Conservation (phyloP, 768 basidiomycete genomes). For the Chalciporus chontae region DNA sequence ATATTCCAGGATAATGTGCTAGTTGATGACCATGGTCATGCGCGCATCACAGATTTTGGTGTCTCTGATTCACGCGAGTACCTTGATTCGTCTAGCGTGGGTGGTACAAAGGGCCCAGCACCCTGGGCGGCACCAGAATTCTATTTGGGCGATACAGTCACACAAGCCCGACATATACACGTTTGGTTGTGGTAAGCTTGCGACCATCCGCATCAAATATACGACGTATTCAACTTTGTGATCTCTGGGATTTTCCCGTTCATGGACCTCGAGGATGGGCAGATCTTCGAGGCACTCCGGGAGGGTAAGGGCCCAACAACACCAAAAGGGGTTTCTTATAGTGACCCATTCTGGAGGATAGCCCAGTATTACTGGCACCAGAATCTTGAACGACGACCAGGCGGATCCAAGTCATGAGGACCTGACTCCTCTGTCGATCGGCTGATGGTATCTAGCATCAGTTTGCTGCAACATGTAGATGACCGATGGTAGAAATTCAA, state of each 20-base stretch:
- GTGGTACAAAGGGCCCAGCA: slow-evolving; percentile 7
- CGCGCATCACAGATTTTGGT: slow-evolving; percentile 27
- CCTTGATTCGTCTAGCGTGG: slow-evolving; percentile 24
- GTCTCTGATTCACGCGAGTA: slow-evolving; percentile 21
- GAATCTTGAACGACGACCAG: slow-evolving; percentile 11
- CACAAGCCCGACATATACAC: slow-evolving; percentile 24
- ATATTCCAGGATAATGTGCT: slow-evolving; percentile 22
- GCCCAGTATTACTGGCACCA: slow-evolving; percentile 8
- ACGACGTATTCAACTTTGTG: slow-evolving; percentile 1
- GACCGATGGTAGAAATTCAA: background rate
- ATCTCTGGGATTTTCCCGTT: slow-evolving; percentile 17
- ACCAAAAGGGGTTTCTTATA: slow-evolving; percentile 4
- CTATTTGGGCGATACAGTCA: slow-evolving; percentile 4
- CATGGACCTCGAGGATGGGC: background rate
- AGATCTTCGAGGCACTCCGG: background rate
- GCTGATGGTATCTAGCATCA: no score
- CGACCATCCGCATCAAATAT: background rate
- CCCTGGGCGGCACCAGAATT: slow-evolving; percentile 31
- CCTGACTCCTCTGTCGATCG: background rate
- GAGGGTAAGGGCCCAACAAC: background rate
- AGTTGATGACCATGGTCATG: slow-evolving; percentile 11
- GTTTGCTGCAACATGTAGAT: background rate
- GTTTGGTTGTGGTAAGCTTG: slow-evolving; percentile 25
- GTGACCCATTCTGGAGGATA: slow-evolving; percentile 16
- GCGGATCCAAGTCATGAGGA: background rate